Percentiles rank a stretch among this genome's conserved stretches.
Evolutionary conservation across 2,329 filamentous ascomycete species (phyloP).

Genomic region (Ascomycota sp.): DNA sequence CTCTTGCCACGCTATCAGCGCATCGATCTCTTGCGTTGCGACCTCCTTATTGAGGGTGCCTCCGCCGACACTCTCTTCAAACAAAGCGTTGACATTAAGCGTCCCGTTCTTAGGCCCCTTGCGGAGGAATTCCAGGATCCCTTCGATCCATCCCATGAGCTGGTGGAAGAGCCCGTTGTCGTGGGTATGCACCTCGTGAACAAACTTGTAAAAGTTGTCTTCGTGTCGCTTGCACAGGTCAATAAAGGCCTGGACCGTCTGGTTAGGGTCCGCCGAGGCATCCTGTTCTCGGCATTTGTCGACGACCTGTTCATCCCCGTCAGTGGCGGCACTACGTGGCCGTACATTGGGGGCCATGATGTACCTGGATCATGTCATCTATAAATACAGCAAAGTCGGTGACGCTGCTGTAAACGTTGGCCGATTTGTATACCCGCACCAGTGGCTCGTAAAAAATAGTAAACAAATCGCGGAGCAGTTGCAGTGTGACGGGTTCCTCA

Average conservation of each 20-base stretch:
- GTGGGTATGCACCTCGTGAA: conserved; percentile 92
- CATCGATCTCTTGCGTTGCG: conserved; percentile 63
- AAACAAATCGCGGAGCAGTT: conserved; percentile 87
- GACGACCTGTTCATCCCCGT: conserved; percentile 27
- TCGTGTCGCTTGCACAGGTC: conserved; percentile 90
- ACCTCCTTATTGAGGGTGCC: conserved; percentile 48
- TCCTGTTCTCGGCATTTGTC: conserved; percentile 51
- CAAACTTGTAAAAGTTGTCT: conserved; percentile 95
- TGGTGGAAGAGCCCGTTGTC: conserved; percentile 93
- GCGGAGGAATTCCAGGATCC: conserved; percentile 79
- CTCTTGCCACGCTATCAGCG: conserved; percentile 82
- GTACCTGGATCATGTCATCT: conserved; percentile 73
- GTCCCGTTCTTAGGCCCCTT: conserved; percentile 71
- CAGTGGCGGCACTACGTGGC: background rate
- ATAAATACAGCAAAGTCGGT: conserved; percentile 89
- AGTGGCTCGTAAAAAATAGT: conserved; percentile 98
- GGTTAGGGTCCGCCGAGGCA: conserved; percentile 85
- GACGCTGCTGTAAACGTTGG: conserved; percentile 93
- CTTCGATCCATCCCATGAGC: conserved; percentile 93
- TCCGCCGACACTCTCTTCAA: conserved; percentile 55
- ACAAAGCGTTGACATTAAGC: conserved; percentile 84
- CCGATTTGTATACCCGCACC: conserved; percentile 92
- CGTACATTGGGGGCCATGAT: background rate
- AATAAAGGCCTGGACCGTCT: conserved; percentile 95
- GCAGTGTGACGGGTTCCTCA: conserved; percentile 92